These are phyloP conservation scores for Ophiostoma populinum DNA, from an alignment of 2,329 filamentous ascomycete species.

Conservation along the genomic window DNA sequence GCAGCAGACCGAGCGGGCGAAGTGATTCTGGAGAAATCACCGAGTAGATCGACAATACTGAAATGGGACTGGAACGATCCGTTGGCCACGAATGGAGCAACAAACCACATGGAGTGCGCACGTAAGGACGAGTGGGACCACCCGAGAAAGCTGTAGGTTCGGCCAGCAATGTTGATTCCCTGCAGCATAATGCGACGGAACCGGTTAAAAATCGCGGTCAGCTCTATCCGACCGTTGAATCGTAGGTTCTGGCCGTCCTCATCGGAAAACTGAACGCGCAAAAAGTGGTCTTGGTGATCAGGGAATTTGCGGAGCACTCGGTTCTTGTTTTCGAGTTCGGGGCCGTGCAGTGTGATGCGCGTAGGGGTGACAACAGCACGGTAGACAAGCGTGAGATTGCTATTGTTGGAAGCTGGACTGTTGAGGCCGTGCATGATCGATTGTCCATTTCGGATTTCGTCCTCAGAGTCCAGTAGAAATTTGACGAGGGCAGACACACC, in stretches of 20 bases:
- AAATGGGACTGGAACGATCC: slow-evolving; percentile 19
- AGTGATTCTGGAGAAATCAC: slow-evolving; percentile 31
- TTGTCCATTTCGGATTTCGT: slow-evolving; percentile 11
- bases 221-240: slow-evolving; percentile 34
- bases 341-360: slow-evolving; percentile 37
- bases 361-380: slow-evolving; percentile 43
- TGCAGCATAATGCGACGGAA: slow-evolving; percentile 42
- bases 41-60: slow-evolving; percentile 29
- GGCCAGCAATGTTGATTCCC: slow-evolving; percentile 46
- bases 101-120: slow-evolving; percentile 52
- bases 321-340: slow-evolving; percentile 51
- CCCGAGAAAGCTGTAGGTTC: slow-evolving; percentile 49
- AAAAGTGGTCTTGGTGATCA: slow-evolving; percentile 41
- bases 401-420: slow-evolving; percentile 14
- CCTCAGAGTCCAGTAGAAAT: slow-evolving; percentile 24
- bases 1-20: slow-evolving; percentile 40
- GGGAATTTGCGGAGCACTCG: slow-evolving; percentile 51
- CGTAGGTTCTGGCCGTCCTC: slow-evolving; percentile 50
- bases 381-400: slow-evolving; percentile 33
- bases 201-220: slow-evolving; percentile 34
- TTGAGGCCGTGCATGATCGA: slow-evolving; percentile 10
- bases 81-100: slow-evolving; percentile 25
- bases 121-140: slow-evolving; percentile 68
- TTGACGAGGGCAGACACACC: slow-evolving; percentile 23
- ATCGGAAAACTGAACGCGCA: slow-evolving; percentile 57